Conservation (phyloP, 495 filamentous ascomycete genomes). For the Talaromyces adpressus region DNA sequence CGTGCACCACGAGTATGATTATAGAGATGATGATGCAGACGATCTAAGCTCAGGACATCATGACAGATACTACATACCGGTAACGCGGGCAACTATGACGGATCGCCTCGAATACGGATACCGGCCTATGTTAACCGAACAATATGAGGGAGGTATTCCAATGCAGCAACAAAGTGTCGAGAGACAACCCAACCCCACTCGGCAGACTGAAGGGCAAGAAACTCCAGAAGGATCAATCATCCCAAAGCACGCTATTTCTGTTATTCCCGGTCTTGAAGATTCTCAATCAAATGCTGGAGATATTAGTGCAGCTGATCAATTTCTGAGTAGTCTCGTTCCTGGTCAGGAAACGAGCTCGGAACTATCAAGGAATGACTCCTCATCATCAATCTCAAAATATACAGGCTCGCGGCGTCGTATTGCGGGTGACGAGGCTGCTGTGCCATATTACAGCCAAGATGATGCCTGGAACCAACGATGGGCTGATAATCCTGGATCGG, state of each 20-base stretch:
- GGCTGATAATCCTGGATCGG: neutral
- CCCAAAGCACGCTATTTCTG: neutral
- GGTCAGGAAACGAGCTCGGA: constrained; percentile 6
- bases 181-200: neutral
- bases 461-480: neutral
- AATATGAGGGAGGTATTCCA: neutral
- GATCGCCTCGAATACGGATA: neutral
- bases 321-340: constrained; percentile 31
- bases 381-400: neutral
- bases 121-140: neutral
- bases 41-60: neutral
- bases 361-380: constrained; percentile 5
- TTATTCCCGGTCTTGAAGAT: neutral
- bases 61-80: constrained; percentile 4
- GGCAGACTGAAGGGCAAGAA: neutral
- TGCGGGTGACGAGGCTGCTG: neutral
- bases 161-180: neutral
- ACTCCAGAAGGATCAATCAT: neutral
- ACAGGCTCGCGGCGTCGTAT: neutral
- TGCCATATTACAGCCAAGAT: neutral
- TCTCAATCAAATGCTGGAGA: constrained; percentile 5
- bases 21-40: neutral
- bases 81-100: neutral
- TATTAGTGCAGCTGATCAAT: constrained; percentile 30
- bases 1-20: neutral